Base-by-base conservation (phyloP, 768 basidiomycete species). In the Fibroporia radiculosa region DNA sequence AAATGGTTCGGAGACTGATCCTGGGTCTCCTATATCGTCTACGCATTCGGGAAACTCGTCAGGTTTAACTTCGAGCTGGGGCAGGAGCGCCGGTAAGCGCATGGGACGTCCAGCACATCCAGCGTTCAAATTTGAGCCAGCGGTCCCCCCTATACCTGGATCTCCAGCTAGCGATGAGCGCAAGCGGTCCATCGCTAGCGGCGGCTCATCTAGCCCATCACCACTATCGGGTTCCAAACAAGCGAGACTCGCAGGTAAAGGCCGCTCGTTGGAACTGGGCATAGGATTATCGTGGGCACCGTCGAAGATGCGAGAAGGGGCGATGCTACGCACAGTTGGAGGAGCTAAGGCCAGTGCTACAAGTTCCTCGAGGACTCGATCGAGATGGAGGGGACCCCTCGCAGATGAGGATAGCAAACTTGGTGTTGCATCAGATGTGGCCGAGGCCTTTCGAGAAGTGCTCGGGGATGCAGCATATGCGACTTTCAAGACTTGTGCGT, bases 261-360 rank as follows among this genome's bases (percentile, higher is more conserved):
- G 83, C 1, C 80, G 82, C 20, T 86, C 83, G 20, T 62, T 87
- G 28, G 84, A 86, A 59, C 71, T 86, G 7, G 78, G 78, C 2
- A 60, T 86, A 13, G 82, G 81, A 4, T 67, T 87, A 33, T 65
- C 80, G 12, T 86, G 84, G 84, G 84, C 84, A 3, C 80, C 84
- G 18, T 71, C 73, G 26, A 80, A 68, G 50, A 69, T 87, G 48
- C 72, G 74, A 40, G 82, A 84, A 57, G 78, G 80, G 31, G 75
- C 78, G n/a, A 61, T 87, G 26, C 59, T 83, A 49, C 44, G 47
- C 23, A 38, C 48, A 3, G 34, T 34, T 0, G 24, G 42, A 6
- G 50, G 55, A 13, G 31, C n/a, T 18, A 34, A 36, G 16, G 48
- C 48, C 24, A 54, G 42, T n/a, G 47, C 47, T 11, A 42, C 40